Conservation (phyloP, 257 asterid species). For the Verbascum thapsus region DNA sequence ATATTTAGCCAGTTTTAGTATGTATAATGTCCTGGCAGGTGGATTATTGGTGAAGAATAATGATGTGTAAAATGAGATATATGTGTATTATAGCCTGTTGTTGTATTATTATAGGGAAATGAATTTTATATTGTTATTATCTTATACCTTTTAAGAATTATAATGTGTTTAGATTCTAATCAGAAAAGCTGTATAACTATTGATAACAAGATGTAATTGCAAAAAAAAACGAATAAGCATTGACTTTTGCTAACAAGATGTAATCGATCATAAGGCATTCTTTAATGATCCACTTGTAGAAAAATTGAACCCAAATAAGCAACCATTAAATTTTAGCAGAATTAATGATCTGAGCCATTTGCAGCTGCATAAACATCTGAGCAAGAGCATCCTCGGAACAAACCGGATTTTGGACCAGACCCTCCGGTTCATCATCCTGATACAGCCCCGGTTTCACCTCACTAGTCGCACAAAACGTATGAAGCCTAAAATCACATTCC, state of each 20-base stretch:
- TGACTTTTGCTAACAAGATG: too few species aligned
- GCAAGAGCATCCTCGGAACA: conserved; percentile 23
- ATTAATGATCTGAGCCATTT: conserved; percentile 23
- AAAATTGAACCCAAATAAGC: background rate
- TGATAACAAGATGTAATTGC: background rate
- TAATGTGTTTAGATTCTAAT: too few species aligned
- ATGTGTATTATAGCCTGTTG: too few species aligned
- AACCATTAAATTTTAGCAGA: conserved; percentile 2
- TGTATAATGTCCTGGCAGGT: too few species aligned
- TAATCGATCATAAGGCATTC: background rate
- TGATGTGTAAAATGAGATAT: too few species aligned
- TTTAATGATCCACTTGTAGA: background rate
- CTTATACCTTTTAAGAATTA: too few species aligned
- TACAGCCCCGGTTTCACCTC: conserved; percentile 61
- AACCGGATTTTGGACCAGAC: conserved; percentile 3
- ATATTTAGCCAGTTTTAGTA: too few species aligned
- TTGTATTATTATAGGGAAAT: too few species aligned
- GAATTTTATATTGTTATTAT: too few species aligned
- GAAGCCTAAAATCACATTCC: conserved; percentile 52
- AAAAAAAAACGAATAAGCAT: background rate
- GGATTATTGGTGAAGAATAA: too few species aligned
- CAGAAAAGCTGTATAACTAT: too few species aligned
- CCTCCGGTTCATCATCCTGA: conserved; percentile 39
- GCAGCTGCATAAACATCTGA: conserved; percentile 29
- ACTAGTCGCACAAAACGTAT: conserved; percentile 56